Conservation (phyloP, 2,329 filamentous ascomycete genomes). For the Elsinoe perseae region DNA sequence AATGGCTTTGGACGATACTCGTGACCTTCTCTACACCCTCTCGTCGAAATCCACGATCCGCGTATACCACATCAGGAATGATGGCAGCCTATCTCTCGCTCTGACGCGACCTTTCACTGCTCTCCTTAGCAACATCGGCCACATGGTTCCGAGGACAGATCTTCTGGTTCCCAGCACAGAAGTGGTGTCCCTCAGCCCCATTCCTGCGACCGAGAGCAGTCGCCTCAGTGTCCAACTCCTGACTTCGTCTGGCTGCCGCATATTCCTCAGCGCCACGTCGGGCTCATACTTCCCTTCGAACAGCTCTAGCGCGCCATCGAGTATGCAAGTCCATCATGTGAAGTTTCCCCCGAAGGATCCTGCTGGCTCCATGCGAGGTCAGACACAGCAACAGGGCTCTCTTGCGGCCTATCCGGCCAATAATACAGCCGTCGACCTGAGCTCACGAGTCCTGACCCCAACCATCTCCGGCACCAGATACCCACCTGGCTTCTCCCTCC, state of each 20-base stretch:
- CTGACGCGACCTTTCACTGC: constrained; percentile 48
- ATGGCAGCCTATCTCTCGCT: constrained; percentile 44
- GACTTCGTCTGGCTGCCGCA: constrained; percentile 80
- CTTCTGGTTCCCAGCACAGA: constrained; percentile 59
- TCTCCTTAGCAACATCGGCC: constrained; percentile 65
- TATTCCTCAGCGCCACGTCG: constrained; percentile 86
- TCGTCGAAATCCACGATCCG: constrained; percentile 83
- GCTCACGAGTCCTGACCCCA: constrained; percentile 29
- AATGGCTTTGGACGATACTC: constrained; percentile 80
- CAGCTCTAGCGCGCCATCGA: constrained; percentile 57
- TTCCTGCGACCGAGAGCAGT: constrained; percentile 68
- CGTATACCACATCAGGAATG: constrained; percentile 75
- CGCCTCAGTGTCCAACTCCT: constrained; percentile 85
- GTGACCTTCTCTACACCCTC: constrained; percentile 83
- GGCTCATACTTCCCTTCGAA: constrained; percentile 58
- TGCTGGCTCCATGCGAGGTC: constrained; percentile 18
- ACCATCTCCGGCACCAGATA: constrained; percentile 47
- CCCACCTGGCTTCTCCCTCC: constrained; percentile 84
- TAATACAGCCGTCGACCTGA: constrained; percentile 26
- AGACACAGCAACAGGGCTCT: constrained; percentile 16
- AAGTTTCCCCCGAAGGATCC: constrained; percentile 68
- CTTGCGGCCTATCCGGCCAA: constrained; percentile 20
- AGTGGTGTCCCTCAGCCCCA: constrained; percentile 79
- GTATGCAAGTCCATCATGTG: constrained; percentile 96
- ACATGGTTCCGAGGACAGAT: constrained; percentile 68